Evolutionary conservation across 2,329 filamentous ascomycete species (phyloP), one percentile per base, ranked within the genome.

Genomic region (Salinomyces thailandicus): DNA sequence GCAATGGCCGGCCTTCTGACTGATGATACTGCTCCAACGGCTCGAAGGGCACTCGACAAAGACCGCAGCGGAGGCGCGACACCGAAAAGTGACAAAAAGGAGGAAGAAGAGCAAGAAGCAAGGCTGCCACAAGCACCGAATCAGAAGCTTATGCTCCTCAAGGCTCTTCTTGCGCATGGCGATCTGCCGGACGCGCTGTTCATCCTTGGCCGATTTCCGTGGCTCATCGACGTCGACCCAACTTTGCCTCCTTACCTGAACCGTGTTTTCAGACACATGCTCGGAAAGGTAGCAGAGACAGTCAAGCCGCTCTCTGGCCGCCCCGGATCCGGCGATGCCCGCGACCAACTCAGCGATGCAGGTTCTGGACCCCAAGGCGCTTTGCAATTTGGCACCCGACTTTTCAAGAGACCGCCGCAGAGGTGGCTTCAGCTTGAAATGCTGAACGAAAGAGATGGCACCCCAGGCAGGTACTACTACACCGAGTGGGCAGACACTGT

Each of bases 401-500:
- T 14, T 11, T 11, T 15, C n/a, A 22, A 26, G n/a, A 68, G 76
- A 17, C 63, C 71, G 3, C 63, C 73, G n/a, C 76, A 75, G 48
- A 75, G 83, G 43, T 95, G 89, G 89, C 82, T 86, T 4, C 80
- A 81, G 50, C 76, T 85, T 4, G 87, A 94, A 49, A 79, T 76
- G 47, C 72, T 72, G 45, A 84, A 91, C 52, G 77, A 76, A 17
- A 79, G 78, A 37, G 84, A 79, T 14, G 71, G 73, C n/a, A 75
- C 68, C 9, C 71, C 82, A 35, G 96, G 95, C 58, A 77, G 82
- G 20, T 96, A 93, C 57, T 98, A 98, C 60, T 95, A 91, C 79
- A 86, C 94, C 41, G 91, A 96, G 49, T 98, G 91, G 91, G 72
- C 79, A 2, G 89, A 96, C 60, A 93, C 91, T 45, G 72, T 98